Evolutionary conservation across 2,329 filamentous ascomycete species (phyloP).

Genomic region (Cryphonectria nitschkei): DNA sequence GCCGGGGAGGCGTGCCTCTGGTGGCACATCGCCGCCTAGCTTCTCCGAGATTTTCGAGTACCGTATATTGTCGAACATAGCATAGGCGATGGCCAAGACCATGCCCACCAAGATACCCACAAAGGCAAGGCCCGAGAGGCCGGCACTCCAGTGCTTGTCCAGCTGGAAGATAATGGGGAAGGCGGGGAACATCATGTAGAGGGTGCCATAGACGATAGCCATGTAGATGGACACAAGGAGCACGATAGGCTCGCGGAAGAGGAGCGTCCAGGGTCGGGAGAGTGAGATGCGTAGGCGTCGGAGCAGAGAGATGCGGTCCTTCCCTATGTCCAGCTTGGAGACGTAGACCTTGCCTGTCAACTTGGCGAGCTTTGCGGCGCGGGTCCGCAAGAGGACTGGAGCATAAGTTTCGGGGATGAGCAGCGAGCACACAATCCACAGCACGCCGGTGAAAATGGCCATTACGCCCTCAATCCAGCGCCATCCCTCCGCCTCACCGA

Average conservation of each 20-base stretch:
- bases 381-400: conserved; percentile 58
- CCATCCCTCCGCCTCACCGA: conserved; percentile 68
- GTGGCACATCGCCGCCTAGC: conserved; percentile 59
- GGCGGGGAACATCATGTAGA: conserved; percentile 55
- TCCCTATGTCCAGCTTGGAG: conserved; percentile 52
- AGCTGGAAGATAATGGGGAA: conserved; percentile 70
- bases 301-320: conserved; percentile 44
- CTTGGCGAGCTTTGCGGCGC: conserved; percentile 55
- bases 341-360: conserved; percentile 60
- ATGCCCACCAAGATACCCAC: conserved; percentile 72
- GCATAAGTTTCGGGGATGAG: conserved; percentile 65
- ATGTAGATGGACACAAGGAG: conserved; percentile 26
- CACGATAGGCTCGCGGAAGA: conserved; percentile 67
- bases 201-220: conserved; percentile 32
- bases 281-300: conserved; percentile 62
- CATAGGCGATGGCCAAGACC: conserved; percentile 59
- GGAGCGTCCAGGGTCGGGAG: conserved; percentile 67
- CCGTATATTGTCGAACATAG: conserved; percentile 57
- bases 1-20: conserved; percentile 67
- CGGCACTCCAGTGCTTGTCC: conserved; percentile 60
- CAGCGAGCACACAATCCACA: conserved; percentile 58
- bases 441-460: conserved; percentile 63
- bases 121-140: conserved; percentile 67
- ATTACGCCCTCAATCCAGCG: conserved; percentile 71
- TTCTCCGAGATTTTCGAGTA: conserved; percentile 51